Conservation (phyloP, 2,329 filamentous ascomycete genomes). For the Sporothrix brunneoviolacea region DNA sequence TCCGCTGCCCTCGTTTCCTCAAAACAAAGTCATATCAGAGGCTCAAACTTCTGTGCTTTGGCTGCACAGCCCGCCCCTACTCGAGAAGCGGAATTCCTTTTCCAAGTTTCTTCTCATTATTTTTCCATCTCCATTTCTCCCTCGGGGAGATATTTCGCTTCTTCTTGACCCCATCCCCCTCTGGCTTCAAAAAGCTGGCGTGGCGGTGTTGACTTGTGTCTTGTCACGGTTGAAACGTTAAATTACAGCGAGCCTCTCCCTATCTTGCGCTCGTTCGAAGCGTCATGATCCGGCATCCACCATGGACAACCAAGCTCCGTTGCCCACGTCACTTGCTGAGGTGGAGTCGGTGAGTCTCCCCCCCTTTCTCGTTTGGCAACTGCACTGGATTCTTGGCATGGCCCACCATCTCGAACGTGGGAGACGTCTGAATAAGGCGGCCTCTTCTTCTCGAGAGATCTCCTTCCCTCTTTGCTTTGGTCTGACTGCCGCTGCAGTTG, state of each 20-base stretch:
- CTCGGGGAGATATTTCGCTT: no score
- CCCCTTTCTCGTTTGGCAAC: background rate
- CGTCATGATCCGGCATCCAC: constrained; percentile 9
- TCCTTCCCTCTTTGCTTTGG: background rate
- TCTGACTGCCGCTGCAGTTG: constrained; percentile 25
- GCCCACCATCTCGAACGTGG: no score
- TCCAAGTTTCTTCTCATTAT: no score
- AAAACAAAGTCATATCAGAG: background rate
- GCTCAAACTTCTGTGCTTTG: background rate
- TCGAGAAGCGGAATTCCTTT: background rate
- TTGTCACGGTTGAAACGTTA: no score
- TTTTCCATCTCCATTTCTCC: background rate
- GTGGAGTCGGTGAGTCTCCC: constrained; percentile 27
- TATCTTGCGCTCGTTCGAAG: background rate
- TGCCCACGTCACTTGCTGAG: constrained; percentile 29
- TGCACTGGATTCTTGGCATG: no score
- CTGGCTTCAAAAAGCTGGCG: background rate
- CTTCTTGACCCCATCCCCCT: background rate
- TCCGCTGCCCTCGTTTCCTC: no score
- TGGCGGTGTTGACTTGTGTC: no score
- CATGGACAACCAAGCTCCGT: constrained; percentile 17
- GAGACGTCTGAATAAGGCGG: background rate
- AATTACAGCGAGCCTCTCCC: no score
- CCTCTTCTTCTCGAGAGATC: background rate
- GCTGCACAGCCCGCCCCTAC: background rate